Conservation (phyloP, 257 asterid genomes). For the Eustoma russellianum region DNA sequence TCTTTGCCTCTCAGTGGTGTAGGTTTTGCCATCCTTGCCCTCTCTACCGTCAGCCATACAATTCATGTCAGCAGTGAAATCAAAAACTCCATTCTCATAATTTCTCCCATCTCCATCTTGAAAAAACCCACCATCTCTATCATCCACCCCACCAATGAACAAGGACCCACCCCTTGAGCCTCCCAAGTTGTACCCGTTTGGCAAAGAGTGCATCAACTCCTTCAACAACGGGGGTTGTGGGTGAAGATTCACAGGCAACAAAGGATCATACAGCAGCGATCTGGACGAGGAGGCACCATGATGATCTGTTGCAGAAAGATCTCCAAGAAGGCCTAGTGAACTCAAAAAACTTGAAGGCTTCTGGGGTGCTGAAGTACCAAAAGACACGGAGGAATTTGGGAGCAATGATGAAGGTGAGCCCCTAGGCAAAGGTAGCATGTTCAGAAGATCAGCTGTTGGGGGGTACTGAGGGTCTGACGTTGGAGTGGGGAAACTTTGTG, state of each 20-base stretch:
- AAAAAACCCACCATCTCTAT: slow-evolving; percentile 27
- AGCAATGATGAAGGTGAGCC: slow-evolving; percentile 36
- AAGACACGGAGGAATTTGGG: slow-evolving; percentile 39
- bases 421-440: slow-evolving; percentile 59
- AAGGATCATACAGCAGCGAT: slow-evolving; percentile 44
- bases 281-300: slow-evolving; percentile 16
- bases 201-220: slow-evolving; percentile 70
- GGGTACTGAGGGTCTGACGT: slow-evolving; percentile 24
- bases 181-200: slow-evolving; percentile 37
- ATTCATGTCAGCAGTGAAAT: slow-evolving; percentile 54
- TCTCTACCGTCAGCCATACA: slow-evolving; percentile 36
- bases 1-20: slow-evolving; percentile 69
- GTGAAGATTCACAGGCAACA: slow-evolving; percentile 57
- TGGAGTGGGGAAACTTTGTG: slow-evolving; percentile 21
- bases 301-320: slow-evolving; percentile 18
- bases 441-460: slow-evolving; percentile 46
- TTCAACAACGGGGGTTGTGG: slow-evolving; percentile 78
- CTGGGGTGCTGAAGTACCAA: slow-evolving; percentile 20
- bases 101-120: slow-evolving; percentile 44
- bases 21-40: slow-evolving; percentile 57
- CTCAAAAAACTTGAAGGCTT: slow-evolving; percentile 35
- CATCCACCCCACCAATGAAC: slow-evolving; percentile 55
- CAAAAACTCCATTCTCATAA: slow-evolving; percentile 50
- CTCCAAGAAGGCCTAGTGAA: slow-evolving; percentile 66
- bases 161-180: slow-evolving; percentile 26